These are phyloP conservation scores for Picea sitchensis DNA, from an alignment of 75 land plant genomes.

Conservation along the genomic window DNA sequence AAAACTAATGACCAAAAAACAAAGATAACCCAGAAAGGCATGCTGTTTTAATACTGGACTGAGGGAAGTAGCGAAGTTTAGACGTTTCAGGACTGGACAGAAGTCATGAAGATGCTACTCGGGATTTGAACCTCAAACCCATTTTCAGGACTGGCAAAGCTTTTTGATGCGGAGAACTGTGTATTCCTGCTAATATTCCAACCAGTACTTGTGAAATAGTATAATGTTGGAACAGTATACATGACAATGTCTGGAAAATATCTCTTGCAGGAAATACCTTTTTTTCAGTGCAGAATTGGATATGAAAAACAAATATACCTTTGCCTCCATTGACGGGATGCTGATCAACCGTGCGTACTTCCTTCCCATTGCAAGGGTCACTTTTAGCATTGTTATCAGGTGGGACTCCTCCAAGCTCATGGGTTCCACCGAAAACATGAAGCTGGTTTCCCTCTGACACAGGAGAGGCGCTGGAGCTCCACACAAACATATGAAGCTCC, in stretches of 20 bases:
- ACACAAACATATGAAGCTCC: conserved; percentile 98
- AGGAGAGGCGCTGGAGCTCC: conserved; percentile 99
- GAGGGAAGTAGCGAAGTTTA: too few relatives aligned
- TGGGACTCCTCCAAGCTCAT: conserved; percentile 31
- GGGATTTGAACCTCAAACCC: too few relatives aligned
- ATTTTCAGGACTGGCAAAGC: neutral
- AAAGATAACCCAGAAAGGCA: too few relatives aligned
- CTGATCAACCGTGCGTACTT: neutral
- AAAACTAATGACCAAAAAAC: too few relatives aligned
- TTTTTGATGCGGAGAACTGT: neutral
- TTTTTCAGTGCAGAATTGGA: neutral
- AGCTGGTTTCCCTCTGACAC: conserved; percentile 69
- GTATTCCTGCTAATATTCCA: neutral
- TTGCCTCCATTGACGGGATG: conserved; percentile 1
- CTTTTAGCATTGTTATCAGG: neutral
- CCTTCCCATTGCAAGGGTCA: neutral
- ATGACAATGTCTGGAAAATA: neutral
- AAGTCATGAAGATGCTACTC: too few relatives aligned
- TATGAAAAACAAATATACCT: neutral
- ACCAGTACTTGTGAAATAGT: neutral
- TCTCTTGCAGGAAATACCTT: neutral
- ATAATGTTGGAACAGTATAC: neutral
- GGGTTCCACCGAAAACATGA: conserved; percentile 46
- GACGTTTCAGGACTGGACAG: too few relatives aligned
- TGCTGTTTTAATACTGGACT: too few relatives aligned